Evolutionary conservation across 2,329 filamentous ascomycete genomes (phyloP).

Genomic region (Fusarium bulbicola): DNA sequence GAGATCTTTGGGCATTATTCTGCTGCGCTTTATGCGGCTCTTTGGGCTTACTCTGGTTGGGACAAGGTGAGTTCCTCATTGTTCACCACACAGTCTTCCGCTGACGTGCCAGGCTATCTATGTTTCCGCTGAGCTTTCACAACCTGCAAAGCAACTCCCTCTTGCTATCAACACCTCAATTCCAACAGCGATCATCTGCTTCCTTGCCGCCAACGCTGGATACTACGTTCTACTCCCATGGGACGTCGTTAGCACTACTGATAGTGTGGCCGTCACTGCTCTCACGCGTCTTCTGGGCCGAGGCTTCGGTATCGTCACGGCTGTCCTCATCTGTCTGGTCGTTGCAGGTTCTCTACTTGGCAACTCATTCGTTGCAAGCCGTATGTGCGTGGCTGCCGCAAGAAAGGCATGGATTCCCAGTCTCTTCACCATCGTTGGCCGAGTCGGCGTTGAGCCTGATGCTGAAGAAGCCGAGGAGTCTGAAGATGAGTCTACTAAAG

Average conservation of each 20-base stretch:
- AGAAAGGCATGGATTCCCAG: slow-evolving; percentile 61
- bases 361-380: slow-evolving; percentile 69
- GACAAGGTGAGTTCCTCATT: slow-evolving; percentile 61
- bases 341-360: slow-evolving; percentile 69
- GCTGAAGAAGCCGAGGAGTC: background rate
- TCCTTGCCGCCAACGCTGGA: slow-evolving; percentile 67
- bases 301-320: slow-evolving; percentile 62
- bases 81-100: accelerated
- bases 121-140: slow-evolving; percentile 61
- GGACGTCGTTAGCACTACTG: slow-evolving; percentile 64
- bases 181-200: slow-evolving; percentile 67
- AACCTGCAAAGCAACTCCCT: slow-evolving; percentile 63
- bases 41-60: slow-evolving; percentile 75
- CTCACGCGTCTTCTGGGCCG: slow-evolving; percentile 64
- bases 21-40: slow-evolving; percentile 67
- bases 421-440: slow-evolving; percentile 56
- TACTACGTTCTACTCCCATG: slow-evolving; percentile 72
- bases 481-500: background rate
- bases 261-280: slow-evolving; percentile 71
- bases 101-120: slow-evolving; percentile 58
- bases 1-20: slow-evolving; percentile 68
- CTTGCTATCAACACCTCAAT: slow-evolving; percentile 70
- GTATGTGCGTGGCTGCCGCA: slow-evolving; percentile 68
- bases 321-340: slow-evolving; percentile 66
- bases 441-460: slow-evolving; percentile 46